Conservation (phyloP, 2,329 filamentous ascomycete species). For the Emergomyces pasteurianus region DNA sequence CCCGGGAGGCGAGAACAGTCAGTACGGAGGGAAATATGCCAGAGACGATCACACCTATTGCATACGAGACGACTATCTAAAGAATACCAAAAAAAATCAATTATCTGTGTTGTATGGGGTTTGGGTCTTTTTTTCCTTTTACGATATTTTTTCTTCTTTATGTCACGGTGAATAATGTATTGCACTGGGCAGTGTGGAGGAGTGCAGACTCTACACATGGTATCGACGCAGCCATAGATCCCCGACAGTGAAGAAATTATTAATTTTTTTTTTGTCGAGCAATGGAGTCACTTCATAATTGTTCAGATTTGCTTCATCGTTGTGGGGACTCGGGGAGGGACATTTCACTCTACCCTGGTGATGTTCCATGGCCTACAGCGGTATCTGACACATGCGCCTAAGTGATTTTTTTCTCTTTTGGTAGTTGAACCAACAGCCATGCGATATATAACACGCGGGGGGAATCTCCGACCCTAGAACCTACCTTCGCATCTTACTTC, state of each 20-base stretch:
- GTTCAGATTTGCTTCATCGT: not conserved
- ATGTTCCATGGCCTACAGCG: not conserved
- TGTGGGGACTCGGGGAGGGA: too few relatives aligned
- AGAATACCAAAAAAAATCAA: slow-evolving; percentile 22
- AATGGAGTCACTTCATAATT: not conserved
- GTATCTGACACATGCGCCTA: not conserved
- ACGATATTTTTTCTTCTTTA: not conserved
- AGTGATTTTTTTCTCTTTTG: too few relatives aligned
- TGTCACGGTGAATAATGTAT: slow-evolving; percentile 1
- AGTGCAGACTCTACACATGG: slow-evolving; percentile 2
- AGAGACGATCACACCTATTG: slow-evolving; percentile 79
- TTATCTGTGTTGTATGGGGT: slow-evolving; percentile 18
- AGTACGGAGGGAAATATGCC: slow-evolving; percentile 70
- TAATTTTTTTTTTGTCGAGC: slow-evolving; percentile 13
- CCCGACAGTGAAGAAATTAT: slow-evolving; percentile 33
- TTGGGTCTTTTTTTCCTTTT: slow-evolving; percentile 24
- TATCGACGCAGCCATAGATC: slow-evolving; percentile 32
- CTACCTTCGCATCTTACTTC: not conserved
- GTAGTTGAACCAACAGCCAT: not conserved
- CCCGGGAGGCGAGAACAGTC: slow-evolving; percentile 70
- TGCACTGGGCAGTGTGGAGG: not conserved
- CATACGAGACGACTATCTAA: slow-evolving; percentile 99
- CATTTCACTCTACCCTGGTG: not conserved
- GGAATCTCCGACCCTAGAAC: not conserved
- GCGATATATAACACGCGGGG: not conserved